Evolutionary conservation across 2,329 filamentous ascomycete species (phyloP).

Genomic region (Cryphonectria nitschkei): DNA sequence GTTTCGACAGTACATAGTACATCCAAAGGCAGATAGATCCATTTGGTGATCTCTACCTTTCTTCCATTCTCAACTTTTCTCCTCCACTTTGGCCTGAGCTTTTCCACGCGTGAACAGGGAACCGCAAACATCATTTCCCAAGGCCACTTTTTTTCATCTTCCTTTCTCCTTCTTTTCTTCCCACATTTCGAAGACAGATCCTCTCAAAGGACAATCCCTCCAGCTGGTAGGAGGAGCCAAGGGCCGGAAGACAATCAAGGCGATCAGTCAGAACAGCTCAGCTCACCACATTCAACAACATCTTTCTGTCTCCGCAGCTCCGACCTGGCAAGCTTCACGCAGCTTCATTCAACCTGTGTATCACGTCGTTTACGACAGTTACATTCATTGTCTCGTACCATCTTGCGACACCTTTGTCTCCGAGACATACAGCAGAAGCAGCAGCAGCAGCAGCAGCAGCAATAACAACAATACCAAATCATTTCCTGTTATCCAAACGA

Average conservation of each 20-base stretch:
- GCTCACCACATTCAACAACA: not conserved
- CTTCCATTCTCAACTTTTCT: constrained; percentile 3
- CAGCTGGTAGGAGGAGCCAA: not conserved
- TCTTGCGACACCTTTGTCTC: constrained; percentile 1
- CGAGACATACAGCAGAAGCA: constrained; percentile 12
- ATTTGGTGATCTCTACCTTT: constrained; percentile 26
- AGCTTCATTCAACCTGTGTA: constrained; percentile 1
- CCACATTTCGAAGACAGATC: not conserved
- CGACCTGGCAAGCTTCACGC: constrained; percentile 1
- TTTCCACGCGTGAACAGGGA: not conserved
- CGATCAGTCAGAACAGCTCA: not conserved
- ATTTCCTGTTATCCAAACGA: constrained; percentile 7
- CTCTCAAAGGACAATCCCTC: not conserved
- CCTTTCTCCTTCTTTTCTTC: not conserved
- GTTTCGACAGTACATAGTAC: not conserved
- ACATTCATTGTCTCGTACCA: constrained; percentile 18
- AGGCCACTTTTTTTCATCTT: not conserved
- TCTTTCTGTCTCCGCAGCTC: not conserved
- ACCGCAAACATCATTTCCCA: not conserved
- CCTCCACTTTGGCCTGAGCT: constrained; percentile 13
- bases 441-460: not conserved
- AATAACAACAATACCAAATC: not conserved
- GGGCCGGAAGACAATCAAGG: not conserved
- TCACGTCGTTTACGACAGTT: constrained; percentile 22
- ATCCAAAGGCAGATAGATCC: constrained; percentile 8